phyloP scores from a whole-genome alignment of 441 rosid genomes.

The Syzygium malaccense region DNA sequence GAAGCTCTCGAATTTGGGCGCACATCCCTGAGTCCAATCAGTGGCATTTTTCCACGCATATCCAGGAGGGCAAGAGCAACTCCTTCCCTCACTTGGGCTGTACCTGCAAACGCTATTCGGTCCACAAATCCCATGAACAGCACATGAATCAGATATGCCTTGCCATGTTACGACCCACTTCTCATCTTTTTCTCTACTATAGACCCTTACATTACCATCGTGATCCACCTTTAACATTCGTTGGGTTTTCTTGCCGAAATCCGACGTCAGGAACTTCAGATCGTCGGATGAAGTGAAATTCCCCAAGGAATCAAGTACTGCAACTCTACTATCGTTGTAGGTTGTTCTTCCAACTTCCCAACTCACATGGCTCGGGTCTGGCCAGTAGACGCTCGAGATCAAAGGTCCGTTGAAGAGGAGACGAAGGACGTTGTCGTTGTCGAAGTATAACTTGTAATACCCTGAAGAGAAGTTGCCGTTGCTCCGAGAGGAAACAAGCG shows the following conservation, averaged over 20 bases:
- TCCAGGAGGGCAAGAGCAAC: background rate
- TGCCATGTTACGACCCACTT: background rate
- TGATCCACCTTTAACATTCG: background rate
- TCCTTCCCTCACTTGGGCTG: background rate
- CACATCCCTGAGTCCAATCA: background rate
- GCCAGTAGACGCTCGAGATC: background rate
- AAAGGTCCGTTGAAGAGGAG: background rate
- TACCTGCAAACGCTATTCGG: background rate
- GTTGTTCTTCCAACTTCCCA: background rate
- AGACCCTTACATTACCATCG: background rate
- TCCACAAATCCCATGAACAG: background rate
- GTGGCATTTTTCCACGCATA: background rate
- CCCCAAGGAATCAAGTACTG: background rate
- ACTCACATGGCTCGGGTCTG: background rate
- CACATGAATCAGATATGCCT: background rate
- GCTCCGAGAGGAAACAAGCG: background rate
- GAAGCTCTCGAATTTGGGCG: background rate
- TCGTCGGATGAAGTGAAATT: background rate
- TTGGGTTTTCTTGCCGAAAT: background rate
- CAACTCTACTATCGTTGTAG: background rate
- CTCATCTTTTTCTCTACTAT: background rate
- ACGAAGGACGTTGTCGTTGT: background rate
- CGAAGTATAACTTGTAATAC: background rate
- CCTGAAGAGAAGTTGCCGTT: background rate
- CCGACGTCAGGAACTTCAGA: background rate